Conservation (phyloP, 2,329 filamentous ascomycete genomes). For the Colletotrichum godetiae region DNA sequence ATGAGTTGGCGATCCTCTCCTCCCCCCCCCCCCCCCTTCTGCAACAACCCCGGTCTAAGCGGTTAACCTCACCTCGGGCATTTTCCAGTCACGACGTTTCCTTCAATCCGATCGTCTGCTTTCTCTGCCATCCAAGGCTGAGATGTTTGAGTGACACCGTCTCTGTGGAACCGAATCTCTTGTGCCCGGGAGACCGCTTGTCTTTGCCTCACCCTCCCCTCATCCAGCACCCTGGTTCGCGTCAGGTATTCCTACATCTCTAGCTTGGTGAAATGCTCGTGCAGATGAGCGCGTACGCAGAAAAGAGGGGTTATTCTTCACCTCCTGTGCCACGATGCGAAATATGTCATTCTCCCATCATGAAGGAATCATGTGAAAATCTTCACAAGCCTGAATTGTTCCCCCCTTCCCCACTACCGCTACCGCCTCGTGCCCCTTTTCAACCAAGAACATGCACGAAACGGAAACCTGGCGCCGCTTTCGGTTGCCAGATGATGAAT, state of each 20-base stretch:
- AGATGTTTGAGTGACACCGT: neutral
- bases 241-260: conserved; percentile 27
- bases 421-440: too few species aligned
- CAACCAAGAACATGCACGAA: too few species aligned
- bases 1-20: conserved; percentile 15
- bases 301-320: neutral
- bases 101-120: neutral
- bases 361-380: neutral
- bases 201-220: neutral
- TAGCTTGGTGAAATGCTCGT: conserved; percentile 2
- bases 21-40: neutral
- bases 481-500: neutral
- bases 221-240: neutral
- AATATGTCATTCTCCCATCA: neutral
- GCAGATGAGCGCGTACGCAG: neutral
- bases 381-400: neutral
- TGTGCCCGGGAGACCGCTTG: neutral
- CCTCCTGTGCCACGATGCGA: neutral
- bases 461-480: neutral
- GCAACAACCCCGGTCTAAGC: neutral
- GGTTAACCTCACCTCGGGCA: neutral
- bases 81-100: neutral
- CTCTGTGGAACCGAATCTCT: neutral
- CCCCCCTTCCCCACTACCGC: neutral
- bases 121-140: conserved; percentile 14